phyloP scores from a whole-genome alignment of 2,329 filamentous ascomycete genomes.

The Penicillium sp. region DNA sequence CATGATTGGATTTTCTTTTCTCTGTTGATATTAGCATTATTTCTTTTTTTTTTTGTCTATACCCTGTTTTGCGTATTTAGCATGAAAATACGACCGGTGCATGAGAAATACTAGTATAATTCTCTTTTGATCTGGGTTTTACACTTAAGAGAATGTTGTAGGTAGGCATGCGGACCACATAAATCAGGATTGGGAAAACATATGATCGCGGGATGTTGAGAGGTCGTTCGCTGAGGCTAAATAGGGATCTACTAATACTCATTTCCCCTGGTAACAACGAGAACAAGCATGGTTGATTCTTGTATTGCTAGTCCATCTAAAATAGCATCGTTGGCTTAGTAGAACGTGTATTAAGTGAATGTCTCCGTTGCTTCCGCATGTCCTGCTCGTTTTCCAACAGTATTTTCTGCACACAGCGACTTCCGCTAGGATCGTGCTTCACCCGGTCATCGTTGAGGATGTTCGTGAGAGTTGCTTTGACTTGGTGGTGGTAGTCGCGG shows the following conservation, averaged over 20 bases:
- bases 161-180: neutral
- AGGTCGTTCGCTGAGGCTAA: neutral
- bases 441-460: constrained; percentile 60
- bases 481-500: constrained; percentile 16
- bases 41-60: constrained; percentile 11
- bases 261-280: neutral
- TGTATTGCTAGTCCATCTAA: neutral
- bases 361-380: constrained; percentile 29
- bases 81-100: constrained; percentile 1
- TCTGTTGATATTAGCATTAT: constrained; percentile 12
- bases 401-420: constrained; percentile 59
- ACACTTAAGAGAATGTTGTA: neutral
- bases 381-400: constrained; percentile 62
- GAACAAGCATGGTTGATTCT: neutral
- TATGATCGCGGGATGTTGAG: constrained; percentile 10
- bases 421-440: constrained; percentile 51
- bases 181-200: constrained; percentile 1
- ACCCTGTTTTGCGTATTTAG: constrained; percentile 17
- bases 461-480: constrained; percentile 61
- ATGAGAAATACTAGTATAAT: neutral
- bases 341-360: neutral
- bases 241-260: neutral
- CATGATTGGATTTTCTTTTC: neutral
- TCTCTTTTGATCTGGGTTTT: neutral
- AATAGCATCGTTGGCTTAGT: neutral